phyloP scores from a whole-genome alignment of 192 early-diverging fungal species.

The Linderina pennispora region DNA sequence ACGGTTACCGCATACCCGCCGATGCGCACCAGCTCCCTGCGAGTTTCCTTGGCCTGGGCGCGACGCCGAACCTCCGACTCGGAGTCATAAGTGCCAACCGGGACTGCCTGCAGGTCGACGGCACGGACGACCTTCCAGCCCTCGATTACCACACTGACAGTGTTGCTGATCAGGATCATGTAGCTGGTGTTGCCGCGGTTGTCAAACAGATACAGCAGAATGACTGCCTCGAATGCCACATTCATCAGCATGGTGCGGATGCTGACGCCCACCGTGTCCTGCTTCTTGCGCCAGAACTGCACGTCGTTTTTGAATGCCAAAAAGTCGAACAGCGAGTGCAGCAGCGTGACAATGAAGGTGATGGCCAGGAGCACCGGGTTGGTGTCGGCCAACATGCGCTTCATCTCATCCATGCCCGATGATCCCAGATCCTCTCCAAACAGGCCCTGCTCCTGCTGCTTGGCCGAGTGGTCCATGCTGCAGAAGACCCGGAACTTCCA shows the following conservation, averaged over 20 bases:
- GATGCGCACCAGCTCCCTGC: neutral
- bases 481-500: constrained; percentile 72
- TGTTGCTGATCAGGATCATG: constrained; percentile 81
- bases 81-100: neutral
- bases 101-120: constrained; percentile 58
- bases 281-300: constrained; percentile 80
- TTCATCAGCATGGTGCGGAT: constrained; percentile 76
- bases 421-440: constrained; percentile 49
- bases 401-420: constrained; percentile 69
- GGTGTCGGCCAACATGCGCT: constrained; percentile 87
- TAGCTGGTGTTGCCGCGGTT: constrained; percentile 73
- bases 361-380: constrained; percentile 74
- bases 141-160: constrained; percentile 77
- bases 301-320: constrained; percentile 94
- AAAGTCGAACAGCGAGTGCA: constrained; percentile 87
- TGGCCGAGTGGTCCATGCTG: constrained; percentile 61
- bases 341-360: constrained; percentile 68
- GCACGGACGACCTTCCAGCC: constrained; percentile 89
- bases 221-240: constrained; percentile 76
- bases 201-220: constrained; percentile 83
- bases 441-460: constrained; percentile 52
- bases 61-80: neutral
- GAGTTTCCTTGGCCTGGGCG: neutral
- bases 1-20: constrained; percentile 2
- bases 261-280: constrained; percentile 76